A percentile compares a stretch with the other conserved stretches of the same genome.
phyloP scores from a whole-genome alignment of 768 basidiomycete genomes.

The Rhodosporidiobolus sp. region DNA sequence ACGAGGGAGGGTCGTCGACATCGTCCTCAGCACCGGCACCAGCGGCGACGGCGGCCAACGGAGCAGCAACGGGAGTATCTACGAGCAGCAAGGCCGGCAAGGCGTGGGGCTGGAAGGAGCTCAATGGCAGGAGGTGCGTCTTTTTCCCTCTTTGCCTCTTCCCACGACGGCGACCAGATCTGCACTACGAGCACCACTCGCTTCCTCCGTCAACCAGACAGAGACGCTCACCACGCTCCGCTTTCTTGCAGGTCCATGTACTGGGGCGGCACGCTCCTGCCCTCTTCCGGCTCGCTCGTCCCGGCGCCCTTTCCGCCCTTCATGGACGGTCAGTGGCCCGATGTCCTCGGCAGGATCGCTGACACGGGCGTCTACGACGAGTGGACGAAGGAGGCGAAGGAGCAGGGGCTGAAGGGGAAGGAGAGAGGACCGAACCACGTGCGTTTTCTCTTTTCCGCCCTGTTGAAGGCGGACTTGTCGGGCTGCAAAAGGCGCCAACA shows the following conservation, averaged over 20 bases:
- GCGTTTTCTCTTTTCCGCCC: background rate
- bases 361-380: conserved; percentile 62
- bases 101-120: conserved; percentile 45
- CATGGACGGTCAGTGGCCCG: conserved; percentile 68
- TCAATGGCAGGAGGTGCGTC: conserved; percentile 43
- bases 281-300: conserved; percentile 63
- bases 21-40: background rate
- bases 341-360: conserved; percentile 68
- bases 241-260: conserved; percentile 40
- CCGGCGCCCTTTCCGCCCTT: conserved; percentile 69
- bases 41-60: background rate
- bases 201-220: no score
- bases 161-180: no score
- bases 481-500: no score
- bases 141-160: no score
- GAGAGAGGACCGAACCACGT: conserved; percentile 78
- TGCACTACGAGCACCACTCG: no score
- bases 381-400: conserved; percentile 46
- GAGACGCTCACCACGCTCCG: background rate
- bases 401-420: conserved; percentile 46
- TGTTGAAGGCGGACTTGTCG: no score
- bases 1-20: background rate
- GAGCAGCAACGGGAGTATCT: background rate
- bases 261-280: conserved; percentile 66
- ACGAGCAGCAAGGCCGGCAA: conserved; percentile 5